These are phyloP conservation scores for Citrus sp. DNA, from an alignment of 345 rosid species.

Conservation along the genomic window DNA sequence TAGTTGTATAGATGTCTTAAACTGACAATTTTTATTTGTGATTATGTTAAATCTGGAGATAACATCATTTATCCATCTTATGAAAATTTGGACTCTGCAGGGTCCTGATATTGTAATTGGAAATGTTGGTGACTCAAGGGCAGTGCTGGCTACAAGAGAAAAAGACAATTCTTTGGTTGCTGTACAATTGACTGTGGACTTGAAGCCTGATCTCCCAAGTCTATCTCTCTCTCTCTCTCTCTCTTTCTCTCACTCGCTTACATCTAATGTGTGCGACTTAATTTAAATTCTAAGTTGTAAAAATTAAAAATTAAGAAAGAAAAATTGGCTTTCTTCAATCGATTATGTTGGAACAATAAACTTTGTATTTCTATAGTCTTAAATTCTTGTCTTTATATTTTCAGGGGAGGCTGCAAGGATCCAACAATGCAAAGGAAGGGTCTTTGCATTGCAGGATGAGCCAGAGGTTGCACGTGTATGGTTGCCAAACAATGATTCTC, in stretches of 20 bases:
- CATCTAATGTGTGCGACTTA: background rate
- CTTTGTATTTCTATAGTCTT: background rate
- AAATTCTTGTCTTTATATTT: constrained; percentile 7
- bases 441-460: constrained; percentile 94
- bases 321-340: background rate
- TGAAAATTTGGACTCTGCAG: constrained; percentile 37
- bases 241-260: constrained; percentile 9
- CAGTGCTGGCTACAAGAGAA: constrained; percentile 76
- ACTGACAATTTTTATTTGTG: background rate
- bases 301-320: background rate
- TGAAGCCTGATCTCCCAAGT: constrained; percentile 98
- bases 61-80: background rate
- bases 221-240: constrained; percentile 18
- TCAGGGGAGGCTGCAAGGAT: constrained; percentile 94
- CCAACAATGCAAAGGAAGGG: constrained; percentile 90
- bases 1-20: background rate
- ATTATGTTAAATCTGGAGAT: background rate
- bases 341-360: constrained; percentile 4
- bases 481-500: constrained; percentile 93
- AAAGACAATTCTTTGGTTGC: constrained; percentile 63
- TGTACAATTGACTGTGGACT: constrained; percentile 79
- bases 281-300: background rate
- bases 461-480: constrained; percentile 99
- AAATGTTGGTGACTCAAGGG: constrained; percentile 94
- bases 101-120: constrained; percentile 77